These are phyloP conservation scores for Ligustrum vulgare DNA, from an alignment of 257 asterid species.

Conservation along the genomic window DNA sequence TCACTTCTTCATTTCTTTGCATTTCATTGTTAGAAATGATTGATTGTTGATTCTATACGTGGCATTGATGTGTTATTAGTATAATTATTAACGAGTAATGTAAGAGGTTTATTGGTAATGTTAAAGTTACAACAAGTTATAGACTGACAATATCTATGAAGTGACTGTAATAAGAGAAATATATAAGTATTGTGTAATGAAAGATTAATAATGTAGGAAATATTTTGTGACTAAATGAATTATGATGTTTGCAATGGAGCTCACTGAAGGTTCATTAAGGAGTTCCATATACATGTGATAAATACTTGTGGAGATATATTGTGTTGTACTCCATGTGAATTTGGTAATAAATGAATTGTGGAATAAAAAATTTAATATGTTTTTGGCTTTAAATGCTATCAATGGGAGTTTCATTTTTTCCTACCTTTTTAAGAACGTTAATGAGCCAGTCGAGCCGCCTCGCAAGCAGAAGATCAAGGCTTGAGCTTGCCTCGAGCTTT, in stretches of 20 bases:
- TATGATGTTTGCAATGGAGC: not conserved
- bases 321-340: slow-evolving; percentile 2
- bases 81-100: not conserved
- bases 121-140: not conserved
- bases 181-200: too few species aligned
- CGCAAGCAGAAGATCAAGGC: too few species aligned
- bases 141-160: not conserved
- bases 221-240: not conserved
- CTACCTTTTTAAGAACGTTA: too few species aligned
- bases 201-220: not conserved
- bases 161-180: not conserved
- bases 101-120: not conserved
- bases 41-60: slow-evolving; percentile 4
- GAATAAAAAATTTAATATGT: not conserved
- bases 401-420: too few species aligned
- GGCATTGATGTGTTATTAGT: not conserved
- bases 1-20: slow-evolving; percentile 1
- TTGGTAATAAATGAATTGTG: not conserved
- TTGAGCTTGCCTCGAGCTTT: too few species aligned
- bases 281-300: not conserved
- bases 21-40: not conserved
- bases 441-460: too few species aligned
- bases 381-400: too few species aligned
- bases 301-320: not conserved
- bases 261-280: slow-evolving; percentile 12